Percentiles rank a stretch among this genome's conserved stretches.
Conservation (phyloP, 345 rosid species). For the Aquilaria malaccensis region DNA sequence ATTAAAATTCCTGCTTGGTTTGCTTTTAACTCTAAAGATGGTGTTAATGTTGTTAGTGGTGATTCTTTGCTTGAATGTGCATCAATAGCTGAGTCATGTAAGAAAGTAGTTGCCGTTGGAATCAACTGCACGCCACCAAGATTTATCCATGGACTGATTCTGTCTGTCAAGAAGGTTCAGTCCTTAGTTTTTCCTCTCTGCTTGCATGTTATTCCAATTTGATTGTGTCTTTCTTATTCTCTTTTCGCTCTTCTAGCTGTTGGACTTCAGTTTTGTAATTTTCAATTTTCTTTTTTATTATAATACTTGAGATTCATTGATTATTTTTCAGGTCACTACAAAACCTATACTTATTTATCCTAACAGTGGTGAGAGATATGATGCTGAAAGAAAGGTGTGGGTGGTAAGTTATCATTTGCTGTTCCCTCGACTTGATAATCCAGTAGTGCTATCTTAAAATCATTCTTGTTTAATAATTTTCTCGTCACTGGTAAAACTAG, state of each 20-base stretch:
- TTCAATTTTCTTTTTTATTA: background rate
- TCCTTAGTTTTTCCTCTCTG: constrained; percentile 5
- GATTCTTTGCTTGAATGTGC: constrained; percentile 60
- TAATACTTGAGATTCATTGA: background rate
- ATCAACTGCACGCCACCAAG: constrained; percentile 88
- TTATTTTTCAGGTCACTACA: constrained; percentile 46
- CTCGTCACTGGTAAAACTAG: background rate
- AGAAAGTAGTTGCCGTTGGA: constrained; percentile 64
- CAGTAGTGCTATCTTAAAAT: background rate
- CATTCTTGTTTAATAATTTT: background rate
- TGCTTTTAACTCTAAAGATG: constrained; percentile 75
- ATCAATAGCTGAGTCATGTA: constrained; percentile 54
- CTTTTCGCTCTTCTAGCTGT: no score
- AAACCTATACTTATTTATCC: constrained; percentile 74
- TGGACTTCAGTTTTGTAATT: no score
- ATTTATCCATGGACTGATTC: constrained; percentile 53
- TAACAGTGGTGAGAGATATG: constrained; percentile 76
- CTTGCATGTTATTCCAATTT: background rate
- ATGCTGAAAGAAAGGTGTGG: constrained; percentile 60
- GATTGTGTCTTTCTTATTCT: background rate
- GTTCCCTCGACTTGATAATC: background rate
- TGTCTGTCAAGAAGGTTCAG: constrained; percentile 44
- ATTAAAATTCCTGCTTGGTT: constrained; percentile 69
- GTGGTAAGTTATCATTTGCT: constrained; percentile 41
- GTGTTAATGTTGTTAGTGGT: constrained; percentile 66